Base-by-base conservation (phyloP, 805 yeast genomes). In the Myxozyma monticola region DNA sequence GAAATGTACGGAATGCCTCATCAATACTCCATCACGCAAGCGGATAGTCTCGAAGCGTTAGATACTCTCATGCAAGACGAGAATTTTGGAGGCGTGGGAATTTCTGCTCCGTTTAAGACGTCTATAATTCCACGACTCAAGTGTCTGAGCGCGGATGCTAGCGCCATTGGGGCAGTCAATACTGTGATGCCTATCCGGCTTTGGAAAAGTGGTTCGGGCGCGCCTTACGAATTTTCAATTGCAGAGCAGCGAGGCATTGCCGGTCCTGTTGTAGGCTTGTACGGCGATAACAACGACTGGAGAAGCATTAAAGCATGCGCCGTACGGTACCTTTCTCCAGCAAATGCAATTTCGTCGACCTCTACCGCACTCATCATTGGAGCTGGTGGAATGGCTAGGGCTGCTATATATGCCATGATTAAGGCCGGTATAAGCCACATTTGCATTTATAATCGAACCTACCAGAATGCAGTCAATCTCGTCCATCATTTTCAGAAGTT, bases 331-430 rank as follows among this genome's bases (percentile, higher is more conserved):
- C 69, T 35, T 62, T 65, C 49, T 66, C 53, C 53, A 1, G 45
- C 44, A 9, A 49, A 49, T 25, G 31, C 65, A 20, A 63, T 60
- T 51, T 61, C 63, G 28, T 48, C 58, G 14, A 60, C 55, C 2
- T 71, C 75, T 10, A 71, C 76, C 49, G 97, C 96, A 29, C 71
- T 90, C 51, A 84, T 91, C 35, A 74, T 91, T 59, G 99, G 99
- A 44, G 96, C 96, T 20, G 99, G 99, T 37, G 99, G 99, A 36
- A 89, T 98, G 26, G 83, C 96, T 0, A 78, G 96, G 63, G 96
- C 98, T 37, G 97, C 96, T 0, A 80, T 87, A 14, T 89, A 78
- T 66, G 97, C 98, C 1, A 74, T 91, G 59, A 79, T 81, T 64
- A 65, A 79, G 52, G 71, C 90, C 74, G 96, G 96, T 1, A 88